phyloP scores from a whole-genome alignment of 257 asterid species.

The Capsicum pubescens region DNA sequence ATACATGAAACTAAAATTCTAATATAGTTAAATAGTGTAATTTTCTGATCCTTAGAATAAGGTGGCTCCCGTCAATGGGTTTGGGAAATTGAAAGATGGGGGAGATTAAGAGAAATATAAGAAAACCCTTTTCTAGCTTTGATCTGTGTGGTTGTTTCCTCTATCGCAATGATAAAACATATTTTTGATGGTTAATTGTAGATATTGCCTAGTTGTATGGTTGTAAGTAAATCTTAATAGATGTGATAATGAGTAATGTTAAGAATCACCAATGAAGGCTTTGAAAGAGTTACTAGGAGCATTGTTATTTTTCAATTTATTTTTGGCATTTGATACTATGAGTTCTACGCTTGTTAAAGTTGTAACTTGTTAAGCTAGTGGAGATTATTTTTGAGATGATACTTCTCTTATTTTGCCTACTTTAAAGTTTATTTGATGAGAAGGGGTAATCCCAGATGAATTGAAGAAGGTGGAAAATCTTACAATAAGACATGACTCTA shows the following conservation, averaged over 20 bases:
- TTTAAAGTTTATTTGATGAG: too few species aligned
- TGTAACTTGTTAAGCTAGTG: not conserved
- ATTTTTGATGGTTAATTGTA: not conserved
- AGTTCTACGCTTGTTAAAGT: not conserved
- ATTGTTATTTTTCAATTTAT: not conserved
- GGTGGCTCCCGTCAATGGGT: not conserved
- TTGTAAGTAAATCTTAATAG: not conserved
- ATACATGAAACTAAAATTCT: too few species aligned
- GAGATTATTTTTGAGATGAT: not conserved
- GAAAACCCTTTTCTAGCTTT: not conserved
- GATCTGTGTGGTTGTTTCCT: not conserved
- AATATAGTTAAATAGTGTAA: too few species aligned
- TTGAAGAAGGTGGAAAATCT: too few species aligned
- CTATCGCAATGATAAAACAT: not conserved
- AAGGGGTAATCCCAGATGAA: too few species aligned
- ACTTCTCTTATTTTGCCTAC: too few species aligned
- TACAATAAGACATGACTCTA: too few species aligned
- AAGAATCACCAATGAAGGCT: not conserved
- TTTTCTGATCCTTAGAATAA: too few species aligned
- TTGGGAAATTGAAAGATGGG: not conserved
- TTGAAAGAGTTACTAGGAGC: not conserved
- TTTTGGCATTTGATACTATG: not conserved
- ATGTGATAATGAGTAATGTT: not conserved
- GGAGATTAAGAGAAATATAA: not conserved
- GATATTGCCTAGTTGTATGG: not conserved